A percentile compares a stretch with the other conserved stretches of the same genome.
These are phyloP conservation scores for Saccharomyces paradoxus DNA, from an alignment of 805 yeast species.

Conservation along the genomic window DNA sequence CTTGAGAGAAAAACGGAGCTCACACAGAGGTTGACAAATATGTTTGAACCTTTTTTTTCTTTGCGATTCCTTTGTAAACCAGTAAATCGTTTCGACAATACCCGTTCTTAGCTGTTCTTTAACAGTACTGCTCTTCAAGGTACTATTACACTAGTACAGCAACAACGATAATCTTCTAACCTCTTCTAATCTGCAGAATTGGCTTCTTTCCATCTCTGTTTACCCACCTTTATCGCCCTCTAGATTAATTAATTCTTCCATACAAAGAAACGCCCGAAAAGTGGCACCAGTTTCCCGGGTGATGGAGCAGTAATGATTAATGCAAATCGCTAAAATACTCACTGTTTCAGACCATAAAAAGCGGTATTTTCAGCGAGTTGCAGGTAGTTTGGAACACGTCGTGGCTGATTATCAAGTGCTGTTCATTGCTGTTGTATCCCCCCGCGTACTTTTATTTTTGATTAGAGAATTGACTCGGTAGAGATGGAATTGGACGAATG, in stretches of 20 bases:
- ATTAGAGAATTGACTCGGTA: not conserved
- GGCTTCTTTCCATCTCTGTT: not conserved
- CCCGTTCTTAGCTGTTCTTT: not conserved
- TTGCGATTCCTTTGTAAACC: not conserved
- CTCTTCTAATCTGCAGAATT: not conserved
- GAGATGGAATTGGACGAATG: slow-evolving; percentile 57
- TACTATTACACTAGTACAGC: not conserved
- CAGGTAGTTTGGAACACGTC: not conserved
- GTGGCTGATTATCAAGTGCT: not conserved
- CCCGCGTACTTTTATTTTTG: not conserved
- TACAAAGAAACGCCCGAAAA: not conserved
- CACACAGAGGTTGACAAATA: not conserved
- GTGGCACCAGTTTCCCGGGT: not conserved
- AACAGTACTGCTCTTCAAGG: not conserved
- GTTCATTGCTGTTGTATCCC: not conserved
- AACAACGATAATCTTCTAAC: not conserved
- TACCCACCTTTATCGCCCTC: not conserved
- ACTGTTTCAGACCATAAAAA: not conserved
- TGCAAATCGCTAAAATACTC: not conserved
- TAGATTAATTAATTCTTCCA: not conserved
- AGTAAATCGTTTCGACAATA: not conserved
- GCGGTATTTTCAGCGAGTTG: not conserved
- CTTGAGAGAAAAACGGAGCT: not conserved
- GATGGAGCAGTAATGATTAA: not conserved
- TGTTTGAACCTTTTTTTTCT: not conserved